Evolutionary conservation across 2,329 filamentous ascomycete species (phyloP), one percentile per base, ranked within the genome.

Genomic region (Talaromyces marneffei): DNA sequence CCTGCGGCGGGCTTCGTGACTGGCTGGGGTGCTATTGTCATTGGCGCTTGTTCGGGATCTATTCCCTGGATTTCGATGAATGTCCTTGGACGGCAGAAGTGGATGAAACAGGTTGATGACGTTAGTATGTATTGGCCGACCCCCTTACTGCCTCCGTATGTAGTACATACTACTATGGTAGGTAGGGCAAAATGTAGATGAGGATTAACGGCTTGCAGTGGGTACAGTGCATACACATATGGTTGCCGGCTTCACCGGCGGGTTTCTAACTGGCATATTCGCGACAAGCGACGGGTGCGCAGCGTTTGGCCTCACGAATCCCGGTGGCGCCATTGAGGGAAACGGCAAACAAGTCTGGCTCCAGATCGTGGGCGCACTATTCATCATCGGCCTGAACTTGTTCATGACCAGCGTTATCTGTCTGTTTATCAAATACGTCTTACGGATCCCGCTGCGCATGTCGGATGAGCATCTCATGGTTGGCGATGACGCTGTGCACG

Each of bases 91-190:
- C 78, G 77, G 66, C 75, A 74, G 60, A 67, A 70, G 59, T 82
- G 83, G 65, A 87, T 87, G 82, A 82, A 82, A 67, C 75, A 78
- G 65, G 77, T 80, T 63, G 82, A 85, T 68, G 82, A 86, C 67
- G 75, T 62, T 35, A 60, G 58, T 60, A 33, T 55, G 58, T 60
- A 20, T 2, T 33, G 3, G 2, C 12, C 48, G 12, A n/a, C n/a
- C n/a, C n/a, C n/a, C n/a, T n/a, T n/a, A n/a, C n/a, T n/a, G n/a
- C n/a, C n/a, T n/a, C n/a, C n/a, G n/a, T n/a, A n/a, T n/a, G n/a
- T n/a, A n/a, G n/a, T n/a, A n/a, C n/a, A n/a, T n/a, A n/a, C n/a
- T n/a, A n/a, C n/a, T n/a, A n/a, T n/a, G n/a, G n/a, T n/a, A n/a
- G n/a, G n/a, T n/a, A n/a, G n/a, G n/a, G n/a, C n/a, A n/a, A n/a